Percentiles rank a stretch among this genome's conserved stretches.
Conservation (phyloP, 1,139 yeast species). For the Lodderomyces orthopsilosis region DNA sequence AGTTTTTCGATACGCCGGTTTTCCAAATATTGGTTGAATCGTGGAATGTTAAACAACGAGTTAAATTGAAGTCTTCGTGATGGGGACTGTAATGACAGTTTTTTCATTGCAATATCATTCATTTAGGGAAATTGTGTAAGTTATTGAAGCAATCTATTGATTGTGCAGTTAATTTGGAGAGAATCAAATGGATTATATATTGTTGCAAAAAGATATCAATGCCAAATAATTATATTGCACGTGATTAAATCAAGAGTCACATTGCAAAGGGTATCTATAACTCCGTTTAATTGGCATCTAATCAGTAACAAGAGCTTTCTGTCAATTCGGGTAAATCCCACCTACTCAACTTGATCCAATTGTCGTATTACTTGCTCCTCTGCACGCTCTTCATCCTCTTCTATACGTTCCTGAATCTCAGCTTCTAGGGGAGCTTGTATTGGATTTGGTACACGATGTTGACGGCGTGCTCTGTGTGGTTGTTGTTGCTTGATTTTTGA, state of each 20-base stretch:
- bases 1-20: not conserved
- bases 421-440: too few relatives aligned
- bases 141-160: too few relatives aligned
- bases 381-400: not conserved
- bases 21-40: not conserved
- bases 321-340: too few relatives aligned
- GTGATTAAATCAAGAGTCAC: not conserved
- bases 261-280: too few relatives aligned
- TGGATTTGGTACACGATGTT: not conserved
- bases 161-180: too few relatives aligned
- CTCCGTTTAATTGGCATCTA: too few relatives aligned
- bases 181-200: not conserved
- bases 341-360: not conserved
- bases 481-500: conserved; percentile 12
- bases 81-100: too few relatives aligned
- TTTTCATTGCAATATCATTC: too few relatives aligned
- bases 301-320: too few relatives aligned
- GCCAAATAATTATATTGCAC: too few relatives aligned
- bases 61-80: too few relatives aligned
- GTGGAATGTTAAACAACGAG: not conserved
- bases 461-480: not conserved
- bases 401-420: not conserved
- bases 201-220: not conserved
- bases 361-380: not conserved
- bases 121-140: too few relatives aligned